Conservation (phyloP, 2,329 filamentous ascomycete species). For the Fusarium odoratissimum region DNA sequence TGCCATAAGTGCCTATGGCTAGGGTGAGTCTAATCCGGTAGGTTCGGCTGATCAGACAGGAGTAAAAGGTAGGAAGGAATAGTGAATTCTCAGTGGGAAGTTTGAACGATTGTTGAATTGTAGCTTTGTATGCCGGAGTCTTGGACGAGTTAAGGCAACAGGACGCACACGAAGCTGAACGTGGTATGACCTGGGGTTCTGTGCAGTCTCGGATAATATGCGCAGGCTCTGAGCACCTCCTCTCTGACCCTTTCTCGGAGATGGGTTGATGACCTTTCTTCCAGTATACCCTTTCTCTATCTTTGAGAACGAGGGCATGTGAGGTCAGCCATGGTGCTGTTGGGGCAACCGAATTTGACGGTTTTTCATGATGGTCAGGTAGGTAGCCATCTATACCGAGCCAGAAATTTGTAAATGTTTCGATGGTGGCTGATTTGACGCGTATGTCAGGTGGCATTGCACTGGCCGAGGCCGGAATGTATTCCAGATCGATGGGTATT, state of each 20-base stretch:
- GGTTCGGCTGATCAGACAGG: slow-evolving; percentile 5
- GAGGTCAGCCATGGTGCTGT: not conserved
- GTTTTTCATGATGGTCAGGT: not conserved
- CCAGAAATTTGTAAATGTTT: not conserved
- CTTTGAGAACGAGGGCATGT: not conserved
- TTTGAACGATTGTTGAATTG: not conserved
- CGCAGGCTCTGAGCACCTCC: not conserved
- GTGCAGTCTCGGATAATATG: rapidly evolving
- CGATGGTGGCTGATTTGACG: not conserved
- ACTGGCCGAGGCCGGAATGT: rapidly evolving
- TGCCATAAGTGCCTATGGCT: not conserved
- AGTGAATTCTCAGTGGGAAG: not conserved
- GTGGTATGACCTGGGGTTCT: too few species aligned
- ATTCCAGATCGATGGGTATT: not conserved
- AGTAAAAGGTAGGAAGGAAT: slow-evolving; percentile 8
- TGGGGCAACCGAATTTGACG: not conserved
- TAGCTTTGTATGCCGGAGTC: not conserved
- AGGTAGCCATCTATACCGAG: not conserved
- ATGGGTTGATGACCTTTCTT: not conserved
- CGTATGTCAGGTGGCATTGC: not conserved
- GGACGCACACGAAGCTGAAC: not conserved
- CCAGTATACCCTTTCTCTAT: not conserved
- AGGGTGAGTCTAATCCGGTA: not conserved
- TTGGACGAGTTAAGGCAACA: not conserved
- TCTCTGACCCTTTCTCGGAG: not conserved